phyloP scores from a whole-genome alignment of 2,329 filamentous ascomycete species.

The Paramyrothecium roridum region DNA sequence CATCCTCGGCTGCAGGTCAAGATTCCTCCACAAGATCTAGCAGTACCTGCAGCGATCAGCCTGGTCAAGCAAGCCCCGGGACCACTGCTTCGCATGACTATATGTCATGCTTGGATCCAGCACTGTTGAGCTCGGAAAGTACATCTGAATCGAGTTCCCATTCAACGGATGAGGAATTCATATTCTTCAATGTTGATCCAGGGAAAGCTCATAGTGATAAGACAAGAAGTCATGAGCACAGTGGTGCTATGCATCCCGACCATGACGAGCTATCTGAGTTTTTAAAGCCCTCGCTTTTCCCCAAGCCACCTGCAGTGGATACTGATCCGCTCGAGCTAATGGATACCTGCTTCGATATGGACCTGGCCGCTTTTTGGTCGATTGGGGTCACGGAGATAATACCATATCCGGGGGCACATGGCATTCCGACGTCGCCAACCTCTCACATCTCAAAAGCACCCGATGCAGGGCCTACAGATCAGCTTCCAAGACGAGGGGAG shows the following conservation, averaged over 20 bases:
- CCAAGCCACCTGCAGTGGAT: background rate
- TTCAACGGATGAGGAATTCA: no score
- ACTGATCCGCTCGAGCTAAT: background rate
- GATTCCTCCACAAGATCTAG: background rate
- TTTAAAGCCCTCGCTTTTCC: no score
- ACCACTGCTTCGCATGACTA: background rate
- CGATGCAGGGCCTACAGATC: no score
- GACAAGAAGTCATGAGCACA: no score
- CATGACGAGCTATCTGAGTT: no score
- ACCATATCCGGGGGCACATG: background rate
- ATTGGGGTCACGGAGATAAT: background rate
- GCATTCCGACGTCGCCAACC: background rate
- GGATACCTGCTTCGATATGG: background rate
- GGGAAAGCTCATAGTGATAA: no score
- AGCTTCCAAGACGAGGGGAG: no score
- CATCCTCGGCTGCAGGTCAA: background rate
- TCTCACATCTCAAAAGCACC: background rate
- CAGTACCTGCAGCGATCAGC: background rate
- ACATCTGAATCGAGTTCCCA: background rate
- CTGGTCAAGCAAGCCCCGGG: background rate
- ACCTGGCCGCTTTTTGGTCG: background rate
- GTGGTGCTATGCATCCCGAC: no score
- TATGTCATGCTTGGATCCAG: background rate
- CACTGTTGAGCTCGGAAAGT: background rate
- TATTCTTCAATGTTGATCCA: no score